phyloP scores from a whole-genome alignment of 2,329 filamentous ascomycete species.

The Harringtonia aguacate region DNA sequence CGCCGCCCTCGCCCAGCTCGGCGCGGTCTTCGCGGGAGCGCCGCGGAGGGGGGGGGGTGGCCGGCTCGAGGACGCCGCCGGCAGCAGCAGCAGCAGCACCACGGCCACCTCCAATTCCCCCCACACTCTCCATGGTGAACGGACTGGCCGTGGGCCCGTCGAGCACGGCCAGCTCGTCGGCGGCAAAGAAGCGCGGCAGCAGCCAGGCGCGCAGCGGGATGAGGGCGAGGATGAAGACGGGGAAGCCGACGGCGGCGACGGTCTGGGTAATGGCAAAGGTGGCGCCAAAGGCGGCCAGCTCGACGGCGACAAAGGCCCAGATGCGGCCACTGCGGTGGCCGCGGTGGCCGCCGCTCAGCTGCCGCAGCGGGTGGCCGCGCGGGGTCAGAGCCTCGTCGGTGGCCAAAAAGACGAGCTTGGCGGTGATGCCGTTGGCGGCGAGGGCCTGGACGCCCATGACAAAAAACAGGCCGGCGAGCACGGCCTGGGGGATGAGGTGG shows the following conservation, averaged over 20 bases:
- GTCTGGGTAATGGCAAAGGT: conserved; percentile 78
- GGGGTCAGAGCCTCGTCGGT: conserved; percentile 55
- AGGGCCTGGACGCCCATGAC: conserved; percentile 76
- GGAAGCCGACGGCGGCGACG: conserved; percentile 72
- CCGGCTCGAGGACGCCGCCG: background rate
- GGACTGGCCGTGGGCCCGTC: conserved; percentile 67
- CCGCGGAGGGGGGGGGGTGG: background rate
- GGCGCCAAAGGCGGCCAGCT: conserved; percentile 60
- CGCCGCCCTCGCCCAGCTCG: conserved; percentile 8
- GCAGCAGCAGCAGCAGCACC: background rate
- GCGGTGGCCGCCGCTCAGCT: conserved; percentile 49
- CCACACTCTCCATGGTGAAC: conserved; percentile 68
- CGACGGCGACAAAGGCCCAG: conserved; percentile 60
- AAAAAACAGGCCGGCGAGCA: conserved; percentile 74
- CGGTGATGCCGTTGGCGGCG: conserved; percentile 65
- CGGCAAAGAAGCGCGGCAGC: conserved; percentile 49
- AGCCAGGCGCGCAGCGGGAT: conserved; percentile 56
- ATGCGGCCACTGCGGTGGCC: too few species aligned
- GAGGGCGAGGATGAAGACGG: conserved; percentile 59
- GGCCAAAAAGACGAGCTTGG: conserved; percentile 59
- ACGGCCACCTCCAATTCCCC: conserved; percentile 31
- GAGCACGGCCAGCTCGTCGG: conserved; percentile 48
- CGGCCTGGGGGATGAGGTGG: conserved; percentile 68
- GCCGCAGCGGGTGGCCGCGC: conserved; percentile 43
- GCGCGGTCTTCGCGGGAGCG: conserved; percentile 7